Conservation (phyloP, 441 rosid genomes). For the Brassica balearica region DNA sequence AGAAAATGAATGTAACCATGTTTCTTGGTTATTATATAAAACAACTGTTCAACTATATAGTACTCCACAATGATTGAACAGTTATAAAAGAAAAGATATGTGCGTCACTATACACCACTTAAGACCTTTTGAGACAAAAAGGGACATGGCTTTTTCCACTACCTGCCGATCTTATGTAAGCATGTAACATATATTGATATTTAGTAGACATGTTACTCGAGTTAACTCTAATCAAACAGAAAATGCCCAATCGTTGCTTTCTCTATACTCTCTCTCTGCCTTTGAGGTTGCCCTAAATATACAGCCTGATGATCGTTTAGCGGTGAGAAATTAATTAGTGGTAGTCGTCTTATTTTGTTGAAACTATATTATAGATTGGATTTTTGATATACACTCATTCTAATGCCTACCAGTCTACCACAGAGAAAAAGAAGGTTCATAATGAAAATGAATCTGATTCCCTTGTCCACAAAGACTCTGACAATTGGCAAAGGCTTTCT, state of each 20-base stretch:
- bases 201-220: constrained; percentile 8
- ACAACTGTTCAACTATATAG: constrained; percentile 1
- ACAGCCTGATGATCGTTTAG: neutral
- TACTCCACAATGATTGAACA: constrained; percentile 27
- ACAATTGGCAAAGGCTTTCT: constrained; percentile 36
- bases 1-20: neutral
- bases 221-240: neutral
- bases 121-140: constrained; percentile 27
- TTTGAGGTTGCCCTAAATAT: neutral
- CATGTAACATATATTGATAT: neutral
- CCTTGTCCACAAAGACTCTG: constrained; percentile 40
- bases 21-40: neutral
- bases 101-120: neutral
- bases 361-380: neutral
- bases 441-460: constrained; percentile 38
- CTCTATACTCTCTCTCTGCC: neutral
- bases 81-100: constrained; percentile 2
- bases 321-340: neutral
- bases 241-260: neutral
- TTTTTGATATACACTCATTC: neutral
- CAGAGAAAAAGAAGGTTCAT: neutral
- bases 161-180: neutral
- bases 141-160: constrained; percentile 27
- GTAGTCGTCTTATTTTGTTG: neutral
- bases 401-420: neutral